A percentile compares a stretch with the other conserved stretches of the same genome.
Conservation (phyloP, 371 early-diverging fungal genomes). For the Sporodiniella umbellata region DNA sequence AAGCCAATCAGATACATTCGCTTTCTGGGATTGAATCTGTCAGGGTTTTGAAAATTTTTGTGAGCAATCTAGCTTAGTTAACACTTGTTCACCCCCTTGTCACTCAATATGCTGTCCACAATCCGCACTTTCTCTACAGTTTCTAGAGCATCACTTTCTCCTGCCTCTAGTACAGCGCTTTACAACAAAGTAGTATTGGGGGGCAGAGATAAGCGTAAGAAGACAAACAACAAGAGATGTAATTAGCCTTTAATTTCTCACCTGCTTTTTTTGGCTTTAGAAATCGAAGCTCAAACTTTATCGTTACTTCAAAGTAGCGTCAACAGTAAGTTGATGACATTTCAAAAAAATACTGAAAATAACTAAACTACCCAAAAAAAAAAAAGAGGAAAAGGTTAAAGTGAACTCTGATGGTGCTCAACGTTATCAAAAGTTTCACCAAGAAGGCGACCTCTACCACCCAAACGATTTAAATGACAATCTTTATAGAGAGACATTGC, state of each 20-base stretch:
- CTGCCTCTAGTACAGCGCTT: conserved; percentile 2
- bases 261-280: conserved; percentile 4
- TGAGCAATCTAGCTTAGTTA: no score
- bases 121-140: conserved; percentile 20
- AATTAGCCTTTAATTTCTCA: no score
- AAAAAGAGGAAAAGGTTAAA: conserved; percentile 35
- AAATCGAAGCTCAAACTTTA: conserved; percentile 25
- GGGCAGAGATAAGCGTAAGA: not conserved
- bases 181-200: conserved; percentile 2
- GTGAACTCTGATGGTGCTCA: conserved; percentile 24
- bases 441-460: conserved; percentile 46
- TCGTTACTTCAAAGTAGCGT: conserved; percentile 21
- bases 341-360: not conserved
- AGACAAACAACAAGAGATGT: no score
- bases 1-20: no score
- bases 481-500: conserved; percentile 37
- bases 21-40: no score
- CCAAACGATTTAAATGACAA: conserved; percentile 53
- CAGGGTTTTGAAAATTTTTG: no score
- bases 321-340: conserved; percentile 17
- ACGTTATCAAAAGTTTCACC: conserved; percentile 39
- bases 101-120: conserved; percentile 12
- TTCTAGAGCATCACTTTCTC: conserved; percentile 13
- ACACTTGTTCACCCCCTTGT: not conserved
- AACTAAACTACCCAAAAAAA: not conserved